These are phyloP conservation scores for Aspergillus arachidicola DNA, from an alignment of 2,329 filamentous ascomycete species.

Conservation along the genomic window DNA sequence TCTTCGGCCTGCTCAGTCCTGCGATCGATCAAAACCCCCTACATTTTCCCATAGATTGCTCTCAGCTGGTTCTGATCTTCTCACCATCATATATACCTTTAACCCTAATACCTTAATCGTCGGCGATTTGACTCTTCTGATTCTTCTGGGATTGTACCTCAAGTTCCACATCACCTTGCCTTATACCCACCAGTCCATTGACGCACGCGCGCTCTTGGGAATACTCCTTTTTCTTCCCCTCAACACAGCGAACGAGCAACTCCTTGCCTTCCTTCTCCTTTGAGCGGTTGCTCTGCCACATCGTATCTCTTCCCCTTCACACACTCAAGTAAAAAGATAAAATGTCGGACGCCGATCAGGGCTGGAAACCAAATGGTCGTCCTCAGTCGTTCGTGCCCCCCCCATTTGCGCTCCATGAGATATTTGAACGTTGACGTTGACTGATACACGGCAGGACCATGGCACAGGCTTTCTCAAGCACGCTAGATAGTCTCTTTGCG, in stretches of 20 bases:
- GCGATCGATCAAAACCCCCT: constrained; percentile 6
- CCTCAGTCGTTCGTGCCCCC: constrained; percentile 75
- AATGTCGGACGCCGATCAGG: constrained; percentile 67
- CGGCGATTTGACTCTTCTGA: constrained; percentile 4
- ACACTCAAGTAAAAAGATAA: constrained; percentile 13
- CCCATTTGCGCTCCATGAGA: constrained; percentile 12
- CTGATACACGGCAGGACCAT: constrained; percentile 65
- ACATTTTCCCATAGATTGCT: constrained; percentile 11
- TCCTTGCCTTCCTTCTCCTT: constrained; percentile 2
- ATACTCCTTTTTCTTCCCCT: constrained; percentile 1
- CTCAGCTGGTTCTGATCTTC: constrained; percentile 36
- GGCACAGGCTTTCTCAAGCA: constrained; percentile 81
- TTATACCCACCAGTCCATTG: constrained; percentile 10
- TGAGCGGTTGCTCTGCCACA: not conserved
- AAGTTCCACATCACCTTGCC: constrained; percentile 5
- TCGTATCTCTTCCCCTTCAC: not conserved
- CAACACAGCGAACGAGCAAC: not conserved
- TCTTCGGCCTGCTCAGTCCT: constrained; percentile 8
- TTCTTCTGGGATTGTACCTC: not conserved
- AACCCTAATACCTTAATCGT: constrained; percentile 1
- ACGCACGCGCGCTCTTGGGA: constrained; percentile 4
- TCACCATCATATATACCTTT: constrained; percentile 9
- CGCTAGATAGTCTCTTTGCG: constrained; percentile 86
- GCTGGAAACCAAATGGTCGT: constrained; percentile 79
- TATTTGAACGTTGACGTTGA: constrained; percentile 23